Evolutionary conservation across 306 rosid genomes (phyloP), one percentile per base, ranked within the genome.

Genomic region (Myrica gale): DNA sequence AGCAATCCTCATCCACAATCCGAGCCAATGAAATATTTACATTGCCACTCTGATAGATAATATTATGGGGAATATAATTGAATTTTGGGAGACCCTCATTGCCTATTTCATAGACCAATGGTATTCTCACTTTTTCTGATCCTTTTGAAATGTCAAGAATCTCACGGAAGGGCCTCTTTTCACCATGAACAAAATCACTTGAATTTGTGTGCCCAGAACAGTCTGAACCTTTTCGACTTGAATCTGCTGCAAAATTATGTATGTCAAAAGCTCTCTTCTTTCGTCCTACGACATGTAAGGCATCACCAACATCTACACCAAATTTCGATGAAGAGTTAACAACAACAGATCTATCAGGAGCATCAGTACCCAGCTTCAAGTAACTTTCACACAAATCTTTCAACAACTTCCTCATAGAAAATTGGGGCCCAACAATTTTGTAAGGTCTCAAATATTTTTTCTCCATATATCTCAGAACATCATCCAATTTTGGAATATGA

Each of bases 21-120:
- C 98, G 96, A 53, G 96, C 96, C 71, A 94, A 74, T 60, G 98
- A 90, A 67, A 94, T 86, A 74, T 84, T 92, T 21, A 94, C 82
- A 69, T 86, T 86, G 21, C 91, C 98, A 87, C 78, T 74, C 77
- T 94, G 95, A 54, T 89, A 94, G 4, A 90, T 86, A 39, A 89
- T 6, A 78, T 87, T 94, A 32, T 79, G n/a, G 13, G 93, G 92
- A 47, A 89, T 84, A 82, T 94, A 92, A 80, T 85, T 94, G 74
- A 92, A 94, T 78, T 81, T 88, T 3, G 98, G 98, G 61, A 89
- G 72, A 13, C 65, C 37, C 78, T 85, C 96, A 41, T 78, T 81
- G 67, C 84, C 88, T 61, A 63, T 71, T 74, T 86, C 96, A 80
- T 86, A 84, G 63, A 86, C 74, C 84, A 92, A 79, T 47, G 97